Conservation (phyloP, 805 yeast species). For the Starmerella gropengiesseri region DNA sequence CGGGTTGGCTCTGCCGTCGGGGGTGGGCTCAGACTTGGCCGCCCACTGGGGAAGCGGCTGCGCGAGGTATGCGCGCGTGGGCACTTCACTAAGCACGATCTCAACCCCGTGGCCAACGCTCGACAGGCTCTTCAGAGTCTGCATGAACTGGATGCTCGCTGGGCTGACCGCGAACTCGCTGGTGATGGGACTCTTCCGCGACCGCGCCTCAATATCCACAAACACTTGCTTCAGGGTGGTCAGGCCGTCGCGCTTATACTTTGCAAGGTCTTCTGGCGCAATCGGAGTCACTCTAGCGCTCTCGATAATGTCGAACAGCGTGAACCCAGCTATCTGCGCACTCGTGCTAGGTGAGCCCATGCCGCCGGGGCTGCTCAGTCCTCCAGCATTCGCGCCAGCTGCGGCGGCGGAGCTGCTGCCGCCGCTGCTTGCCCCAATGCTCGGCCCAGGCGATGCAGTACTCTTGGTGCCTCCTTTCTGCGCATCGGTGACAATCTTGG, state of each 20-base stretch:
- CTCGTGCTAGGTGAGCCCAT: not conserved
- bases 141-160: slow-evolving; percentile 59
- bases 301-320: slow-evolving; percentile 25
- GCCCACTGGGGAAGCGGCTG: slow-evolving; percentile 47
- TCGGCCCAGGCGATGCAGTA: not conserved
- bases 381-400: no score
- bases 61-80: slow-evolving; percentile 61
- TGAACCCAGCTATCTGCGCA: not conserved
- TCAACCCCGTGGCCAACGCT: slow-evolving; percentile 48
- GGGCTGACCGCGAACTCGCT: slow-evolving; percentile 63
- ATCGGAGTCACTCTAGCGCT: not conserved
- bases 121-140: slow-evolving; percentile 52
- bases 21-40: slow-evolving; percentile 34
- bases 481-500: not conserved
- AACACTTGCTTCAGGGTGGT: slow-evolving; percentile 34
- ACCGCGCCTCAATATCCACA: slow-evolving; percentile 43
- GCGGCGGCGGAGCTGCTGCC: slow-evolving; percentile 2
- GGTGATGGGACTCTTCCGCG: slow-evolving; percentile 38
- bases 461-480: not conserved
- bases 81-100: slow-evolving; percentile 40
- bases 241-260: slow-evolving; percentile 20
- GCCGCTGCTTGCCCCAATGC: not conserved
- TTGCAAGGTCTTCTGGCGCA: slow-evolving; percentile 12
- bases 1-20: slow-evolving; percentile 36
- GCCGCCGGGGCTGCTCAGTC: not conserved